Evolutionary conservation across 768 basidiomycete genomes (phyloP), one percentile per base, ranked within the genome.

Genomic region (Pleurotus ostreatus): DNA sequence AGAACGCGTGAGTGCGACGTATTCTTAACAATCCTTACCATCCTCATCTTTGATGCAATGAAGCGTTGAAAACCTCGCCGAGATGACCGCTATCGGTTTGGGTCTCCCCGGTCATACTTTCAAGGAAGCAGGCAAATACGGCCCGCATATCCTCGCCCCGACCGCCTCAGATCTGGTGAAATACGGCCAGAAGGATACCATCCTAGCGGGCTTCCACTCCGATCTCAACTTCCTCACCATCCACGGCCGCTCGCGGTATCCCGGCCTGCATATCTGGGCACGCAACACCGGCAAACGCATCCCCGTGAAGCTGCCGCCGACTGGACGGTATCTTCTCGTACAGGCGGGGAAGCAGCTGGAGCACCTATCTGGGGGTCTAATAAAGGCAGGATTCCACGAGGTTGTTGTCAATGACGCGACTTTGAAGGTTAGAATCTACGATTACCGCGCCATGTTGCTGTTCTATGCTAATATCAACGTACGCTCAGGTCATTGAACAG

Each of bases 321-420:
- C 81, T 1, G 90, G 88, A 3, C 81, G 86, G 40, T 86, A 86
- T 66, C 79, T 98, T 34, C 81, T 98, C 12, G 92, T 98, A 1
- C 95, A 98, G 70, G 94, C 94, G 1, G 95, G 95, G 40, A 96
- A 94, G 70, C 95, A 98, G 67, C 80, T 98, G 9, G 95, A 97
- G 66, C 91, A 92, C 69, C 74, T 94, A 43, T 84, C 79, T 20
- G 89, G 88, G 13, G 89, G 95, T 0, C 72, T 95, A 25, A 85
- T 98, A 66, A 90, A 90, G 64, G 95, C 95, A 11, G 95, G 95
- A 3, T 96, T 81, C 66, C 95, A 98, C 62, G 95, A 98, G 64
- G 95, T 98, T 4, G 91, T 93, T 5, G 93, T 95, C 40, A 97
- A 91, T 55, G 81, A 84, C 18, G 81, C 78, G 15, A 96, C 95